Conservation (phyloP, 2,329 filamentous ascomycete species). For the Orbilia ellipsospora region DNA sequence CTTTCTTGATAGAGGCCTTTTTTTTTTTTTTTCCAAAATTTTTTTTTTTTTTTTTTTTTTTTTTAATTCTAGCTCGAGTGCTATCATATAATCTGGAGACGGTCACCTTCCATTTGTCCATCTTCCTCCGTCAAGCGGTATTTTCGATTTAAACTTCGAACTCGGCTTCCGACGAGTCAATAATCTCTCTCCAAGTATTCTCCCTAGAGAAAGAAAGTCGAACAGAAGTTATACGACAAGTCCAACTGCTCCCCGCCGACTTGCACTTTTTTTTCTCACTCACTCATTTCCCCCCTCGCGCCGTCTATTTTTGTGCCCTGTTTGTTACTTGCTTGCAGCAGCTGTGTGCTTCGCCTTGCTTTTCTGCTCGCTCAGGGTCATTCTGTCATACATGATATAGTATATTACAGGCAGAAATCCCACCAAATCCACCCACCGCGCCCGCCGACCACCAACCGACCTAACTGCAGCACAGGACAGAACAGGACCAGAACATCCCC, state of each 20-base stretch:
- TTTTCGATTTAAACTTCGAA: conserved; percentile 30
- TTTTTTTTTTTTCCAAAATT: not conserved
- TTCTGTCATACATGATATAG: conserved; percentile 30
- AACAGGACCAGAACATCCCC: not conserved
- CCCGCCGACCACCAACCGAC: too few relatives aligned
- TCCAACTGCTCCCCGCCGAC: too few relatives aligned
- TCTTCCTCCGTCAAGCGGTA: conserved; percentile 11
- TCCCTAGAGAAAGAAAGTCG: conserved; percentile 12
- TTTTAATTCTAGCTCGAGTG: too few relatives aligned
- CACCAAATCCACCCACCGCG: conserved; percentile 6
- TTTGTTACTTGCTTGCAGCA: conserved; percentile 37
- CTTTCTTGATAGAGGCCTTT: too few relatives aligned
- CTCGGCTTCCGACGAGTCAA: conserved; percentile 1
- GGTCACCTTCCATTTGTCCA: conserved; percentile 38
- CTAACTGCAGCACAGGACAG: too few relatives aligned
- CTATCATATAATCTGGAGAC: conserved; percentile 37
- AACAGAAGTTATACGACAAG: not conserved
- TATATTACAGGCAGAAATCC: conserved; percentile 42
- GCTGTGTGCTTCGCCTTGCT: conserved; percentile 30
- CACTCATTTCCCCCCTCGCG: conserved; percentile 11
- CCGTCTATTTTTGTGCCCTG: conserved; percentile 53
- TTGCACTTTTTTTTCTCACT: conserved; percentile 1
- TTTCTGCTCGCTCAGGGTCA: conserved; percentile 26
- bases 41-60: conserved; percentile 12
- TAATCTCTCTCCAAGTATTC: conserved; percentile 1